Percentiles rank a stretch among this genome's conserved stretches.
phyloP scores from a whole-genome alignment of 352 stramenopile genomes.

The Halophytophthora batemanensis region DNA sequence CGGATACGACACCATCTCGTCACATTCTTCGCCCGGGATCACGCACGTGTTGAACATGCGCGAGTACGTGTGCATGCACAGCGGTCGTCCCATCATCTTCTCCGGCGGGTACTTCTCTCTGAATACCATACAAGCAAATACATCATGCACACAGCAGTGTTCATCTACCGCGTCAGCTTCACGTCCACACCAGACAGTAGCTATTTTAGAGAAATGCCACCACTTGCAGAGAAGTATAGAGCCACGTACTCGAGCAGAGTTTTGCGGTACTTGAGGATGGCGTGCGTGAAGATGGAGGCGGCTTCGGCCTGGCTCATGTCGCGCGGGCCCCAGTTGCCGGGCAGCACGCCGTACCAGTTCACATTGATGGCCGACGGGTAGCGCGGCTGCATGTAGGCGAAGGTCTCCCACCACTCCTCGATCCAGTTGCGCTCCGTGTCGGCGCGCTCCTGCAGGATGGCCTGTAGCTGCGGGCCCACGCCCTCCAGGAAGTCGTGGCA shows the following conservation, averaged over 20 bases:
- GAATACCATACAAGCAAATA: background rate
- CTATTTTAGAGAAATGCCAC: conserved; percentile 4
- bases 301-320: conserved; percentile 92
- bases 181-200: background rate
- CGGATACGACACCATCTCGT: conserved; percentile 87
- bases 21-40: conserved; percentile 89
- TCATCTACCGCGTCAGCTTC: conserved; percentile 1
- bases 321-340: conserved; percentile 88
- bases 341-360: conserved; percentile 97
- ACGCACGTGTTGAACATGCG: conserved; percentile 97
- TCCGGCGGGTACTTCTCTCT: conserved; percentile 91
- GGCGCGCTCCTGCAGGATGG: conserved; percentile 81
- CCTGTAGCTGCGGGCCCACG: conserved; percentile 89
- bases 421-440: conserved; percentile 87
- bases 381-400: conserved; percentile 93
- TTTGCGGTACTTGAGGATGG: conserved; percentile 91
- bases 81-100: conserved; percentile 90
- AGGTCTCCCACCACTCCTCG: conserved; percentile 96
- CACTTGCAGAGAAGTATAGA: no score
- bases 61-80: conserved; percentile 94
- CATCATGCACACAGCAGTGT: background rate
- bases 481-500: conserved; percentile 89
- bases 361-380: conserved; percentile 97
- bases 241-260: conserved; percentile 74
- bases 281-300: conserved; percentile 81